phyloP scores from a whole-genome alignment of 306 rosid species.

The Vigna mungo region DNA sequence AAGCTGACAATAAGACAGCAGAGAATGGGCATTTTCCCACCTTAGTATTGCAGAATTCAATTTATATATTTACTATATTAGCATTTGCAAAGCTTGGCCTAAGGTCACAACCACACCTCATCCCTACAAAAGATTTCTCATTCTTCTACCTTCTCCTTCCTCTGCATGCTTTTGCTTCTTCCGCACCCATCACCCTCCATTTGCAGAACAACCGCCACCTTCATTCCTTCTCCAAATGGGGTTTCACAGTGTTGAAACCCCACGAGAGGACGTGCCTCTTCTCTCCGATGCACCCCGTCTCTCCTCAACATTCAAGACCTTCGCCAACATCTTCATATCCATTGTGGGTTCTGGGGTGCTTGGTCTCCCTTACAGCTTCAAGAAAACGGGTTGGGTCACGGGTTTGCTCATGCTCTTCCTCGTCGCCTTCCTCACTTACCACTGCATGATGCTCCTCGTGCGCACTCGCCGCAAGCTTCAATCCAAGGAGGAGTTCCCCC shows the following conservation, averaged over 20 bases:
- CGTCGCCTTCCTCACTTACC: conserved; percentile 61
- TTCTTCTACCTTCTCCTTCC: not conserved
- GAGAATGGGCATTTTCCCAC: not conserved
- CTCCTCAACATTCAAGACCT: conserved; percentile 62
- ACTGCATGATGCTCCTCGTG: conserved; percentile 78
- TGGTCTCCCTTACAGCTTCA: conserved; percentile 74
- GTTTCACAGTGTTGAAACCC: not conserved
- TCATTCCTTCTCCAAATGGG: conserved; percentile 27
- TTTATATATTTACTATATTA: not conserved
- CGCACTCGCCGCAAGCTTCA: conserved; percentile 66
- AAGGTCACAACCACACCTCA: conserved; percentile 31
- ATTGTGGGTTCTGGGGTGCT: conserved; percentile 71
- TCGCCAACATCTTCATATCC: conserved; percentile 75
- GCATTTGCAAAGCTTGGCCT: conserved; percentile 24
- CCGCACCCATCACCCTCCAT: conserved; percentile 7
- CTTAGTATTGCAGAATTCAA: not conserved
- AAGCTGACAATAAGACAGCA: too few relatives aligned
- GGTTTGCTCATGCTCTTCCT: conserved; percentile 61
- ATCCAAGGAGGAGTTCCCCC: conserved; percentile 35
- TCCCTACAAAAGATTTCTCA: not conserved
- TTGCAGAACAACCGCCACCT: conserved; percentile 27
- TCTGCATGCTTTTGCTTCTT: conserved; percentile 26
- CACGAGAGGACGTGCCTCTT: conserved; percentile 55
- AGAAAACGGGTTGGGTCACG: conserved; percentile 67
- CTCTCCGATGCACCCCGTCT: conserved; percentile 47